phyloP scores from a whole-genome alignment of 1,284 basidiomycete genomes.

The Marasmius oreades region DNA sequence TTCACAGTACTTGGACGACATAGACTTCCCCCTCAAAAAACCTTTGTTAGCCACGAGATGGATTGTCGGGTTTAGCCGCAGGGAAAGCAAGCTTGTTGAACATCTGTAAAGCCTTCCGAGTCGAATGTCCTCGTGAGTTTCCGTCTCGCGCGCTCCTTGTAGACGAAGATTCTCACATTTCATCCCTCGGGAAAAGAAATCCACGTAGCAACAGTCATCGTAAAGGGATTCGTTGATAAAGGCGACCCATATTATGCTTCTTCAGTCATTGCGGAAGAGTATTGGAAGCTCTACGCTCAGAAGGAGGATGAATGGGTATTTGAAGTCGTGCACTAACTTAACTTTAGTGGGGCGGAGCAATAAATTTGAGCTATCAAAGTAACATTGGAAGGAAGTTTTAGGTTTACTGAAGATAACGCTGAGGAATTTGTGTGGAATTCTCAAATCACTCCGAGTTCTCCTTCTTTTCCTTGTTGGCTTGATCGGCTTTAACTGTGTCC shows the following conservation, averaged over 20 bases:
- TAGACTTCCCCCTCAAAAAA: not conserved
- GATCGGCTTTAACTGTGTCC: no score
- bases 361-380: not conserved
- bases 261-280: not conserved
- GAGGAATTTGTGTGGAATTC: no score
- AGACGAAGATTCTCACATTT: not conserved
- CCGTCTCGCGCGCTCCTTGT: not conserved
- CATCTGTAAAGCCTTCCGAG: not conserved
- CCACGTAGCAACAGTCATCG: not conserved
- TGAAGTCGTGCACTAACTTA: not conserved
- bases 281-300: constrained; percentile 1
- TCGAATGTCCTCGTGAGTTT: not conserved
- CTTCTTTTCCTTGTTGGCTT: no score
- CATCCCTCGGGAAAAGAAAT: not conserved
- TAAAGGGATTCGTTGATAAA: not conserved
- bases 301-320: not conserved
- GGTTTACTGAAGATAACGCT: no score
- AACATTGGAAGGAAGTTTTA: no score
- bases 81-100: not conserved
- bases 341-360: not conserved
- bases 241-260: not conserved
- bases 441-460: no score
- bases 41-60: not conserved
- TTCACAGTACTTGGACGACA: not conserved
- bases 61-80: not conserved